Base-by-base conservation (phyloP, 352 stramenopile species). In the Phytophthora constricta region DNA sequence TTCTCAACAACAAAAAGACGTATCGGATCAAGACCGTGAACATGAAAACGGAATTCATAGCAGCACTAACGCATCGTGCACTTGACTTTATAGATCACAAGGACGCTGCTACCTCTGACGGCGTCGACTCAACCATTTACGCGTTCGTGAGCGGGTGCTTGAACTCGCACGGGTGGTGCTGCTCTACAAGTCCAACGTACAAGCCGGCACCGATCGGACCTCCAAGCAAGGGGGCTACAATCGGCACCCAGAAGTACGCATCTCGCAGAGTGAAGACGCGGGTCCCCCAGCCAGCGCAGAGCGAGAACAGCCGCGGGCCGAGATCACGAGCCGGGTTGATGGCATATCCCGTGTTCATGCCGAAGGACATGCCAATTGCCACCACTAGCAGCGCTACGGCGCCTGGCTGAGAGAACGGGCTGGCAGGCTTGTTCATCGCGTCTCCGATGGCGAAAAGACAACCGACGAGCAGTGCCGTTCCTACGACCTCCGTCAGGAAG, bases 301-400 rank as follows among this genome's bases (percentile, higher is more conserved):
- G 27, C n/a, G 77, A 65, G 37, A 86, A 83, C 13, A 86, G 50
- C 3, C 77, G 70, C 22, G 75, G 75, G 2, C 71, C 74, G 48
- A 88, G 78, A 60, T 86, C 79, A 5, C 76, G 68, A 4, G 79
- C 79, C 5, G 79, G 83, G 66, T 91, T 91, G 49, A 91, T 66
- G 16, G 84, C 84, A 64, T 89, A 91, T 42, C 83, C 81, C 10
- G 83, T 84, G 73, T 89, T 91, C 60, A 82, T 82, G 20, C 83
- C 83, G 63, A 91, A 90, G 5, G 79, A 65, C 75, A 91, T 91
- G 39, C 80, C 83, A 25, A 91, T 81, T 0, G 66, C 81, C 25
- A 77, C 65, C 25, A 92, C 70, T 14, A 92, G 53, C 26, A 88
- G 50, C 20, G 74, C 80, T 19, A 87, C 71, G 1, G 80, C 72